phyloP scores from a whole-genome alignment of 2,329 filamentous ascomycete genomes.

The Hypoxylon sp. region DNA sequence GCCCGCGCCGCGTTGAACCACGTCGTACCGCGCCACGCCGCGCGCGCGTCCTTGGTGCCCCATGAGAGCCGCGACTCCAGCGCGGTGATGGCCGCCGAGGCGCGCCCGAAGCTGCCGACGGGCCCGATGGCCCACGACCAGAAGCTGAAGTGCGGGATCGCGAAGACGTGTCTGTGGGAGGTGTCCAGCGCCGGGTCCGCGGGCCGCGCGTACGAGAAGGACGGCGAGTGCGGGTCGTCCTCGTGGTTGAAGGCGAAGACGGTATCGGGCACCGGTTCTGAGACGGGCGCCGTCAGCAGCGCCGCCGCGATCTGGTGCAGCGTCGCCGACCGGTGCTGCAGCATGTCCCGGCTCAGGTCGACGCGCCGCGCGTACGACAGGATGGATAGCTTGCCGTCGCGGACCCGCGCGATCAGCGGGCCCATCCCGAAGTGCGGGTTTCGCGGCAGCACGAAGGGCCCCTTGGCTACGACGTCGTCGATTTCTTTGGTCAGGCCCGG shows the following conservation, averaged over 20 bases:
- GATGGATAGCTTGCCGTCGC: slow-evolving; percentile 59
- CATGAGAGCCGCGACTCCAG: slow-evolving; percentile 52
- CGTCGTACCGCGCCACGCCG: slow-evolving; percentile 64
- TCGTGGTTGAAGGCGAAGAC: slow-evolving; percentile 65
- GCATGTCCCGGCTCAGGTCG: slow-evolving; percentile 60
- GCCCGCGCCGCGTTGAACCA: slow-evolving; percentile 62
- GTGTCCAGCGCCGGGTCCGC: slow-evolving; percentile 52
- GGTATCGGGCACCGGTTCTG: slow-evolving; percentile 59
- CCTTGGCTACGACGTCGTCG: slow-evolving; percentile 57
- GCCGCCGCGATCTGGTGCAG: slow-evolving; percentile 66
- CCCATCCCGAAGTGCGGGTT: slow-evolving; percentile 53
- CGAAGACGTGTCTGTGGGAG: slow-evolving; percentile 55
- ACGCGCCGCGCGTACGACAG: slow-evolving; percentile 55
- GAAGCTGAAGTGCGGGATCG: slow-evolving; percentile 68
- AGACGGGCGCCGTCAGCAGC: slow-evolving; percentile 61
- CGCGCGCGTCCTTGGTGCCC: slow-evolving; percentile 55
- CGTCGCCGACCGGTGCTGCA: slow-evolving; percentile 62
- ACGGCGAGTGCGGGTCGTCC: slow-evolving; percentile 59
- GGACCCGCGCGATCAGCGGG: slow-evolving; percentile 57
- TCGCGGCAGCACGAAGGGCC: slow-evolving; percentile 56
- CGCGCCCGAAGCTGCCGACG: slow-evolving; percentile 59
- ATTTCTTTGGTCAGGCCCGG: slow-evolving; percentile 61
- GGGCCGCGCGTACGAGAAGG: slow-evolving; percentile 62
- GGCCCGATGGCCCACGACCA: slow-evolving; percentile 66
- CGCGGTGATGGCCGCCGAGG: slow-evolving; percentile 52